Base-by-base conservation (phyloP, 257 asterid genomes). In the Leonotis leonurus region DNA sequence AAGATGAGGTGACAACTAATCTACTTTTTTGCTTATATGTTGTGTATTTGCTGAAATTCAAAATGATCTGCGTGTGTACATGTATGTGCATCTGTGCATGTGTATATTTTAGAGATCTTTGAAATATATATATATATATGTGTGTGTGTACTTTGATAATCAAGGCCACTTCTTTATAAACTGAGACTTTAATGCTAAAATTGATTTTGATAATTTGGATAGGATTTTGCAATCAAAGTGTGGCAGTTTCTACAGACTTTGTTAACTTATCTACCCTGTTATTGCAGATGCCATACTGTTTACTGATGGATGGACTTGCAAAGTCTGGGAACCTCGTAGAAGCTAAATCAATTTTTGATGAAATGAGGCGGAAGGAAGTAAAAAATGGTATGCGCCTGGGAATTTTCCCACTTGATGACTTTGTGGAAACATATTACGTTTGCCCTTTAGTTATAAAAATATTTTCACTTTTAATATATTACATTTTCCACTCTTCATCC, bases 231-330 rank as follows among this genome's bases (percentile, higher is more conserved):
- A 30, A 24, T 53, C 65, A 49, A 66, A 18, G n/a, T 54, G 58
- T 41, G 56, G 9, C 21, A 55, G 49, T 43, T 62, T 68, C 65
- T 12, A 29, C 53, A 50, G 45, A 6, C 44, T 21, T n/a, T 49
- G 49, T 22, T 65, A 57, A 64, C 72, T 67, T 36, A 62, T 27
- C 37, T 66, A 52, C 43, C 66, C 41, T 60, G 43, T 65, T 67
- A 26, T 32, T 73, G 81, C 92, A 91, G 97, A 85, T 86, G 90
- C 95, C 97, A 37, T 92, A 84, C 70, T 92, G 97, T 77, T 70
- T 86, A 68, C 85, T 92, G 74, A 88, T 89, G 93, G 98, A 92
- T 80, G 98, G 97, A 63, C 85, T 88, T 39, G 95, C 82, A 40
- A 92, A 92, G 73, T 78, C 95, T 57, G 95, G 95, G 71, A 77